Conservation (phyloP, 768 basidiomycete genomes). For the Tulasnella calospora region DNA sequence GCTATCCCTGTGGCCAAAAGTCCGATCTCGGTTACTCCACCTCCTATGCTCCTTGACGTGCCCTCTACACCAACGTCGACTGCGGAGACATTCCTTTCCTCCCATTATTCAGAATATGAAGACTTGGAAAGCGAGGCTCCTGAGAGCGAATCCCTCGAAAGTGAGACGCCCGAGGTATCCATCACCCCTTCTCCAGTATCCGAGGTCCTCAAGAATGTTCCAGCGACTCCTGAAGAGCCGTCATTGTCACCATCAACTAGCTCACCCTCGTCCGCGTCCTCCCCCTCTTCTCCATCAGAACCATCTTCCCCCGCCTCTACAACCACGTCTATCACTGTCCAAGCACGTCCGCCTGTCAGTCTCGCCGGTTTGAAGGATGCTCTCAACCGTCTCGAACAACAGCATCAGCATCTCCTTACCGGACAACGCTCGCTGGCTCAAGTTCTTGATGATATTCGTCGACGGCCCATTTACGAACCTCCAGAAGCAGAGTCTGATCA, state of each 20-base stretch:
- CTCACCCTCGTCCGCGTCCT: constrained; percentile 32
- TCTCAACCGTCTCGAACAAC: constrained; percentile 54
- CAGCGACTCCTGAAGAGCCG: constrained; percentile 23
- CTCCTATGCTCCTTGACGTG: constrained; percentile 42
- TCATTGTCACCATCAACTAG: constrained; percentile 36
- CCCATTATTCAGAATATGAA: constrained; percentile 71
- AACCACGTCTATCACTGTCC: constrained; percentile 34
- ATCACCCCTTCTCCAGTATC: neutral
- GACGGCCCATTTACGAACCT: constrained; percentile 40
- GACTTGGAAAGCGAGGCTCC: constrained; percentile 33
- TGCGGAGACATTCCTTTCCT: constrained; percentile 47
- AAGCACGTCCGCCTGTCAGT: constrained; percentile 25
- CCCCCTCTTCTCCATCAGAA: constrained; percentile 37
- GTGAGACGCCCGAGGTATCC: neutral
- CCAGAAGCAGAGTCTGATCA: constrained; percentile 43
- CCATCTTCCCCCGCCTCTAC: constrained; percentile 42
- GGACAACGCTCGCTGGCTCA: constrained; percentile 58
- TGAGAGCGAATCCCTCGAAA: neutral
- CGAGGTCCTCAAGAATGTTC: constrained; percentile 27
- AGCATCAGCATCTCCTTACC: constrained; percentile 55
- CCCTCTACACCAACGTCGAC: constrained; percentile 36
- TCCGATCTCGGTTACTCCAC: constrained; percentile 37
- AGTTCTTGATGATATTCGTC: constrained; percentile 58
- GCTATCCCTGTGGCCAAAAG: neutral
- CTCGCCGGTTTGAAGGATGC: constrained; percentile 48